Base-by-base conservation (phyloP, 768 basidiomycete genomes). In the Termitomyces sp. region DNA sequence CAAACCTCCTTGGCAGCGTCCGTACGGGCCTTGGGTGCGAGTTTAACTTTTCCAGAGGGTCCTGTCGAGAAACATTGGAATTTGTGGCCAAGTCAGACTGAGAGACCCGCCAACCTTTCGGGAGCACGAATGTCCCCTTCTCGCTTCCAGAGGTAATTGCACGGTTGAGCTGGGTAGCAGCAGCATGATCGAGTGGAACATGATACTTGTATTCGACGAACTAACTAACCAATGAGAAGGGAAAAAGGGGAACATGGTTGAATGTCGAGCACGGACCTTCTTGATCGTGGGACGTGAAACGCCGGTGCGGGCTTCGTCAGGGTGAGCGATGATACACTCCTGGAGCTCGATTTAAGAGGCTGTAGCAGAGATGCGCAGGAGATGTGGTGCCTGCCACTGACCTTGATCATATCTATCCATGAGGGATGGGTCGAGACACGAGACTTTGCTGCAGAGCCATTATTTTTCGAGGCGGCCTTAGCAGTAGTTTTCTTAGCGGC, bases 201-300 rank as follows among this genome's bases (percentile, higher is more conserved):
- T 85, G 85, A 78, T 93, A 96, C 68, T 83, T 89, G 63, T 82
- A 79, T 75, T 93, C 91, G 57, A 95, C 85, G 72, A 93, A 82
- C 92, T 94, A 58, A 5, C 22, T 20, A 13, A 50, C 54, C 44
- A 57, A 55, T 56, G 60, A 60, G 56, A 60, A 58, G 58, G 52
- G 39, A 56, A 53, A 47, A 55, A 53, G 57, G 44, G 49, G 57
- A 22, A 53, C 57, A 50, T 56, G 50, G 50, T 55, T n/a, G 48
- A 54, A 57, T 53, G 47, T 37, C 56, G 56, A 57, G 61, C 58
- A 58, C 70, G 40, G 46, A 82, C 87, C 79, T 76, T 93, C 86
- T 96, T 96, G 78, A 95, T 89, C 30, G 76, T 81, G 16, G 85
- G 82, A 57, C 94, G 83, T 42, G 91, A 93, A 61, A 93, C 93